These are phyloP conservation scores for Sorghum bicolor DNA, from an alignment of 176 grass and related monocot genomes.

Conservation along the genomic window Sorghum_bicolor_NCBIv3 NC_012870.2:8329501-8330000, in stretches of 20 bases:
- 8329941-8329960: constrained; percentile 19
- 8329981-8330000: constrained; percentile 10
- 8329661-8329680: background rate
- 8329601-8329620: too few relatives aligned
- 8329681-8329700: background rate
- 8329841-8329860: background rate
- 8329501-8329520: background rate
- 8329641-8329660: background rate
- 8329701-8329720: background rate
- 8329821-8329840: background rate
- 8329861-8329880: constrained; percentile 1
- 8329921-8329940: constrained; percentile 36
- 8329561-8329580: background rate
- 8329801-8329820: constrained; percentile 1
- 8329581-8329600: background rate
- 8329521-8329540: background rate
- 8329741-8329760: constrained; percentile 5
- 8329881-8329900: constrained; percentile 28
- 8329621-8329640: background rate
- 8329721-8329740: background rate
- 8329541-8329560: background rate
- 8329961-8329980: constrained; percentile 26
- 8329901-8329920: constrained; percentile 33
- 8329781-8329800: constrained; percentile 27
- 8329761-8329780: constrained; percentile 10